Conservation (phyloP, 345 rosid genomes). For the Euphorbia tirucalli region DNA sequence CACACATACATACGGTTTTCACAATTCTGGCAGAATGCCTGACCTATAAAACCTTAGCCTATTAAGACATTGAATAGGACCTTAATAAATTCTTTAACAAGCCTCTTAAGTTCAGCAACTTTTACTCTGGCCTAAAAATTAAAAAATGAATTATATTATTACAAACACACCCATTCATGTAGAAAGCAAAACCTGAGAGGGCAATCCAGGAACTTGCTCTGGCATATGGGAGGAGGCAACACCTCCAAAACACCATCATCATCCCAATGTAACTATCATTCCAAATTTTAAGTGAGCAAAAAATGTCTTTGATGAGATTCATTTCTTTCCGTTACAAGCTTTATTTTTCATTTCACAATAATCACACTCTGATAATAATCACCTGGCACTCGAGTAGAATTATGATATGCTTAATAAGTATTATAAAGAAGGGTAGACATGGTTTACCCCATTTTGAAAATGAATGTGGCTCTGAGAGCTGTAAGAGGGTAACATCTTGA, state of each 20-base stretch:
- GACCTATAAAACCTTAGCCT: too few relatives aligned
- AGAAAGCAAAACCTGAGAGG: background rate
- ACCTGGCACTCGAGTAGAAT: background rate
- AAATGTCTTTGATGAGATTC: background rate
- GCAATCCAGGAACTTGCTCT: background rate
- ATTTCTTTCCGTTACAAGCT: background rate
- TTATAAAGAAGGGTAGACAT: background rate
- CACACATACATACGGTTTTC: background rate
- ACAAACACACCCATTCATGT: background rate
- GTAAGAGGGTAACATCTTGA: slow-evolving; percentile 84
- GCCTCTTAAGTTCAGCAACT: background rate
- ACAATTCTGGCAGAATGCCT: background rate
- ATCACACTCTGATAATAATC: background rate
- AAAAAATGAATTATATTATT: background rate
- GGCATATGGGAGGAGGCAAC: background rate
- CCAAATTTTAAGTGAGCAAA: background rate
- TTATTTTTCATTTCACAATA: background rate
- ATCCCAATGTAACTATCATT: background rate
- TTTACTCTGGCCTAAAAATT: background rate
- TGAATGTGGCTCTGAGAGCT: slow-evolving; percentile 55
- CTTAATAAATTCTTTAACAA: background rate
- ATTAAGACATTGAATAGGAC: background rate
- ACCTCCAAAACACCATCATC: background rate
- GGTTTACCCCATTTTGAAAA: slow-evolving; percentile 62
- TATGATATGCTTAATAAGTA: background rate